Evolutionary conservation across 2,329 filamentous ascomycete genomes (phyloP), one percentile per base, ranked within the genome.

Genomic region (Colletotrichum horii): DNA sequence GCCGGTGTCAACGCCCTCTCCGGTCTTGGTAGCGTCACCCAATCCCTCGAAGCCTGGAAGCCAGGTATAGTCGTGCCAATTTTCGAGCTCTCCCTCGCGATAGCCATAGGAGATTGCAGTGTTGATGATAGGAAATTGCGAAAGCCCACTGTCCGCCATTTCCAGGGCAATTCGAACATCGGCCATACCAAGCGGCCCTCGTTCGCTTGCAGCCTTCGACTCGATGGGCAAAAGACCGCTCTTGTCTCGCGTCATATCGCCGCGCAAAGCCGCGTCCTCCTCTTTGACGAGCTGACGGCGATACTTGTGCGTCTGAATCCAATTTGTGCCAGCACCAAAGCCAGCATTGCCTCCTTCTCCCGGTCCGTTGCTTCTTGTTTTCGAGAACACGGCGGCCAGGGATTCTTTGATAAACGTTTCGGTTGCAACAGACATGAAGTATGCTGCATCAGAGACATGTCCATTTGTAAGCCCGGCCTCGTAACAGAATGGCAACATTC

Each of bases 241-340:
- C 75, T 94, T 93, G 74, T 96, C 94, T 78, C 95, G 90, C 22
- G 90, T 87, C 2, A 97, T 83, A 79, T 96, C 94, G 6, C 96
- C 95, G n/a, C 92, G 89, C 55, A 92, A 89, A 30, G 91, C 92
- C 1, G 92, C 90, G 58, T 93, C 90, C 82, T 98, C 96, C 83
- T 98, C 96, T 62, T 89, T 88, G 70, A 92, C 91, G 14, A 98
- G 88, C 82, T 95, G 94, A 74, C 91, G 89, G 77, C 92, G 92
- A 84, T 96, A 98, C 74, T 92, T 93, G 78, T 93, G 91, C 4
- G 95, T 98, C 82, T 96, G 93, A 74, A 98, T 91, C 88, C 94
- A 95, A 43, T 89, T 89, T 56, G 91, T 91, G 56, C 92, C 93
- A 38, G 91, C 88, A 4, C 93, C 93, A 71, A 92, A 92, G 4